These are phyloP conservation scores for Lipomyces yamanashiensis DNA, from an alignment of 805 yeast species.

Conservation along the genomic window DNA sequence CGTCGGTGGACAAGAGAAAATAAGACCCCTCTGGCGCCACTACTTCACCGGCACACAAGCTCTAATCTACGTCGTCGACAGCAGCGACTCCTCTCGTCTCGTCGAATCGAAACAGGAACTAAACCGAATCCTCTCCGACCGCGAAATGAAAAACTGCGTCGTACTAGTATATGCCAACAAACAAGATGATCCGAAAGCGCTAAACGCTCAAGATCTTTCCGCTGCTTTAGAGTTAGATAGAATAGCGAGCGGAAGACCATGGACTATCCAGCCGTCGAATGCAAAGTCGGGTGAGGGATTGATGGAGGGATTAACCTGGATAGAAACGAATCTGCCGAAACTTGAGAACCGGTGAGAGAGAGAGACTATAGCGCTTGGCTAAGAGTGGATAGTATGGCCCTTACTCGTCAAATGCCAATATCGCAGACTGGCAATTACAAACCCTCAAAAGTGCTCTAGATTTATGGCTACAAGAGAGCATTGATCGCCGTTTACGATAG, in stretches of 20 bases:
- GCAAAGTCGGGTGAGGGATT: conserved; percentile 99
- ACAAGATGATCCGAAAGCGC: conserved; percentile 98
- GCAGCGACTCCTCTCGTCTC: conserved; percentile 97
- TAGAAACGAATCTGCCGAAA: conserved; percentile 78
- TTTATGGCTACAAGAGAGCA: too few relatives aligned
- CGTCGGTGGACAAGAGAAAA: conserved; percentile 99
- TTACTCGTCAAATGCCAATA: too few relatives aligned
- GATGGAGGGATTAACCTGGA: conserved; percentile 97
- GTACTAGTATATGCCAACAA: conserved; percentile 96
- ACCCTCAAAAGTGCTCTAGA: too few relatives aligned
- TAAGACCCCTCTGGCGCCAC: conserved; percentile 98
- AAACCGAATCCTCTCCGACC: conserved; percentile 98
- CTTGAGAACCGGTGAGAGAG: neutral
- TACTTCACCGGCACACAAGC: conserved; percentile 99
- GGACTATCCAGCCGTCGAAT: conserved; percentile 99
- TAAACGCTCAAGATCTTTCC: conserved; percentile 98
- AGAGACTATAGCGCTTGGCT: neutral
- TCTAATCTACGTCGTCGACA: conserved; percentile 95
- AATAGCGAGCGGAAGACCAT: conserved; percentile 93
- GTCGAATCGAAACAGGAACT: conserved; percentile 97
- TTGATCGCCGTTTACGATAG: too few relatives aligned
- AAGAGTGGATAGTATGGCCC: too few relatives aligned
- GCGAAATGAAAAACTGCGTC: conserved; percentile 95
- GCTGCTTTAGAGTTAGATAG: conserved; percentile 96
- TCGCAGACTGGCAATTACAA: too few relatives aligned